Conservation (phyloP, 257 asterid species). For the Fraxinus pennsylvanica region DNA sequence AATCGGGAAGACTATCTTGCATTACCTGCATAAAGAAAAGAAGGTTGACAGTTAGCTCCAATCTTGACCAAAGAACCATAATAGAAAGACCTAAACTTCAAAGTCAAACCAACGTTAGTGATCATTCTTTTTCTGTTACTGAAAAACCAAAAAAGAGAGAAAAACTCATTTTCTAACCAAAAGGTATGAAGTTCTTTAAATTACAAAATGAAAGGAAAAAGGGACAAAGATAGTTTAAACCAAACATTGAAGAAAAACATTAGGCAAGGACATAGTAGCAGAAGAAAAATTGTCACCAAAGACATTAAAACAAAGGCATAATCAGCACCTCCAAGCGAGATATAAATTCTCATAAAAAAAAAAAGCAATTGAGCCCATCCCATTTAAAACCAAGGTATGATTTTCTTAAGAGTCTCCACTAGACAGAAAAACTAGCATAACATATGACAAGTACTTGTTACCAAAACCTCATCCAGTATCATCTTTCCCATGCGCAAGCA, state of each 20-base stretch:
- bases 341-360: not conserved
- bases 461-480: not conserved
- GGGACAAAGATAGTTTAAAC: constrained; percentile 5
- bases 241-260: constrained; percentile 4
- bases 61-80: constrained; percentile 18
- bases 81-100: not conserved
- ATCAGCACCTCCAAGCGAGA: constrained; percentile 15
- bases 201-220: not conserved
- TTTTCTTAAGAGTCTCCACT: constrained; percentile 5
- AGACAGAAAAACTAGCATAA: constrained; percentile 12
- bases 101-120: not conserved
- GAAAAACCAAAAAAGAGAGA: not conserved
- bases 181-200: not conserved
- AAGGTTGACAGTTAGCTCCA: not conserved
- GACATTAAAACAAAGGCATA: not conserved
- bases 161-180: not conserved
- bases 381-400: constrained; percentile 11
- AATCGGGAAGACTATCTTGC: constrained; percentile 86
- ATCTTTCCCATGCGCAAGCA: not conserved
- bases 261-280: not conserved
- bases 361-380: constrained; percentile 14
- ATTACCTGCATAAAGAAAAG: constrained; percentile 58
- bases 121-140: not conserved
- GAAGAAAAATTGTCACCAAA: not conserved
- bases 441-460: not conserved